A percentile compares a stretch with the other conserved stretches of the same genome.
Conservation (phyloP, 768 basidiomycete genomes). For the Kwoniella europaea region DNA sequence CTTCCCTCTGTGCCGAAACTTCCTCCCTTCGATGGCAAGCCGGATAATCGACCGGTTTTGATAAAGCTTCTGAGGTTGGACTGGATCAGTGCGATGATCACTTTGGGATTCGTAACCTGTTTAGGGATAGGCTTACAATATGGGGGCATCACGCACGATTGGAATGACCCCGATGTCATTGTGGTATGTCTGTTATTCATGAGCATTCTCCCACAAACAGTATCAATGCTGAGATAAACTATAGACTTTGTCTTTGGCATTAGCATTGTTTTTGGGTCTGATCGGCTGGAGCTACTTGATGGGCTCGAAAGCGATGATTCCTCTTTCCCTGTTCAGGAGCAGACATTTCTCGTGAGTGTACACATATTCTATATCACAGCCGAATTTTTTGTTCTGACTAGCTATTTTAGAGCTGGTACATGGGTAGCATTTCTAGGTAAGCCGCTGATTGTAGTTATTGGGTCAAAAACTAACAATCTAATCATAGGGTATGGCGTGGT, state of each 20-base stretch:
- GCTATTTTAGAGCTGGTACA: conserved; percentile 21
- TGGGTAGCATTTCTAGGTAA: conserved; percentile 38
- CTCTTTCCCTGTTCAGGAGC: conserved; percentile 23
- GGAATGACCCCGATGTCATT: conserved; percentile 31
- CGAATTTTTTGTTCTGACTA: background rate
- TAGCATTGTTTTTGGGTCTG: conserved; percentile 22
- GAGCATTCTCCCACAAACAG: too few species aligned
- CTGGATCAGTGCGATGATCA: conserved; percentile 31
- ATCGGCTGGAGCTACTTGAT: conserved; percentile 30
- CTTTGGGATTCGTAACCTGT: conserved; percentile 39
- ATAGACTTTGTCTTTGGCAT: conserved; percentile 29
- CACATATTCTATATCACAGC: background rate
- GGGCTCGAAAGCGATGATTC: conserved; percentile 37
- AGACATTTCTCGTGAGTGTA: conserved; percentile 29
- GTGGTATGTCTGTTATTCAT: too few species aligned
- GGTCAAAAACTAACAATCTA: too few species aligned
- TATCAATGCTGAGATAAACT: background rate
- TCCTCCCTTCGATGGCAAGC: conserved; percentile 29
- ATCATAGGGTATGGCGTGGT: conserved; percentile 32
- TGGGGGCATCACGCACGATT: conserved; percentile 31
- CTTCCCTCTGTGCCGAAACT: conserved; percentile 28
- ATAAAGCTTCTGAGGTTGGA: conserved; percentile 27
- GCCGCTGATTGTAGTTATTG: background rate
- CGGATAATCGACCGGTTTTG: conserved; percentile 21
- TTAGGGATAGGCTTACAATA: conserved; percentile 41